phyloP scores from a whole-genome alignment of 2,329 filamentous ascomycete genomes.

The Monosporascus cannonballus region DNA sequence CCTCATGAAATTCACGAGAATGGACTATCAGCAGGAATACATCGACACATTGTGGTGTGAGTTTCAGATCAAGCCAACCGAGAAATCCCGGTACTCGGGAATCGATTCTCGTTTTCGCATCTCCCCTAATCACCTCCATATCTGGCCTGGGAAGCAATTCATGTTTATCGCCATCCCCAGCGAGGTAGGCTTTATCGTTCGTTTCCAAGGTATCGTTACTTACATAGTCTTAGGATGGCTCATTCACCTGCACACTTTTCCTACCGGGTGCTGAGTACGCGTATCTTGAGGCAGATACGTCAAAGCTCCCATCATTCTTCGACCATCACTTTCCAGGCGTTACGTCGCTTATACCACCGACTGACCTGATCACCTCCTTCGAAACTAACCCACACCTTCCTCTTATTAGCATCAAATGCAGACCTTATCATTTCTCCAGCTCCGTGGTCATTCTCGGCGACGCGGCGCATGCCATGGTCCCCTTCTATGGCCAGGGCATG shows the following conservation, averaged over 20 bases:
- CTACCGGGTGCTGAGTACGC: slow-evolving; percentile 66
- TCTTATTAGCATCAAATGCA: slow-evolving; percentile 88
- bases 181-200: slow-evolving; percentile 35
- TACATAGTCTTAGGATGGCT: slow-evolving; percentile 58
- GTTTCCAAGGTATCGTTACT: slow-evolving; percentile 1
- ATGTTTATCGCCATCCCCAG: slow-evolving; percentile 98
- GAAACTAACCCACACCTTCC: slow-evolving; percentile 80
- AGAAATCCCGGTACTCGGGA: slow-evolving; percentile 20
- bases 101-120: slow-evolving; percentile 59
- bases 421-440: slow-evolving; percentile 73
- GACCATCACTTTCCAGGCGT: slow-evolving; percentile 82
- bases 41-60: slow-evolving; percentile 98
- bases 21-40: slow-evolving; percentile 91
- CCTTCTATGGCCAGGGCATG: slow-evolving; percentile 98
- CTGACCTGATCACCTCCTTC: slow-evolving; percentile 70
- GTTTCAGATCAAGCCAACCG: slow-evolving; percentile 66
- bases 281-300: slow-evolving; percentile 57
- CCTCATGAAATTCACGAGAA: slow-evolving; percentile 88
- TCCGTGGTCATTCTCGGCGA: slow-evolving; percentile 85
- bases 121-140: slow-evolving; percentile 89
- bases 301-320: slow-evolving; percentile 66
- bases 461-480: slow-evolving; percentile 95
- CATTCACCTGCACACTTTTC: slow-evolving; percentile 94
- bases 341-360: slow-evolving; percentile 59
- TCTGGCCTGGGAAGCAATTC: slow-evolving; percentile 89